Percentiles rank a stretch among this genome's conserved stretches.
Evolutionary conservation across 495 filamentous ascomycete species (phyloP).

Genomic region (Mytilinidion resinicola): DNA sequence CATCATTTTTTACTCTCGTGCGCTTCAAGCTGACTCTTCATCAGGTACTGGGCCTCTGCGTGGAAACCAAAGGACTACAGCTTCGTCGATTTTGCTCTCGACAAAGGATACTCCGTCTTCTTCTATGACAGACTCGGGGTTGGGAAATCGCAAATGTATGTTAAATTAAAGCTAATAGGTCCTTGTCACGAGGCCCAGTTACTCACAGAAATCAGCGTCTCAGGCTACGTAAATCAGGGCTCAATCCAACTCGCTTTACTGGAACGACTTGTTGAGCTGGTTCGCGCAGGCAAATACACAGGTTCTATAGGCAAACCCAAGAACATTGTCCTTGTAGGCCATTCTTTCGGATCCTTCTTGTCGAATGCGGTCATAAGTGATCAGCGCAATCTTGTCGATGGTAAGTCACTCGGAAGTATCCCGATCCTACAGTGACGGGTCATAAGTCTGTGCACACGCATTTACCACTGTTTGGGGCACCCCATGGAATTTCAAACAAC

Average conservation of each 20-base stretch:
- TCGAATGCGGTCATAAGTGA: constrained; percentile 8
- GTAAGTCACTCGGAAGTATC: constrained; percentile 4
- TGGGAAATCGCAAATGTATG: constrained; percentile 16
- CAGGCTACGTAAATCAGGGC: constrained; percentile 18
- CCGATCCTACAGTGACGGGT: too few relatives aligned
- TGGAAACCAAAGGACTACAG: constrained; percentile 20
- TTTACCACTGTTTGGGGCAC: too few relatives aligned
- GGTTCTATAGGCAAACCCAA: constrained; percentile 9
- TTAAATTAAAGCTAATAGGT: background rate
- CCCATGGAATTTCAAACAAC: too few relatives aligned
- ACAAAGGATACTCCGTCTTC: constrained; percentile 26
- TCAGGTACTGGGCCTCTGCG: constrained; percentile 23
- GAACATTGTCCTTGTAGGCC: constrained; percentile 23
- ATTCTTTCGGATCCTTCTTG: constrained; percentile 20
- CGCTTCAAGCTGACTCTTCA: background rate
- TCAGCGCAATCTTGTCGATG: constrained; percentile 13
- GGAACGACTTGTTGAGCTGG: background rate
- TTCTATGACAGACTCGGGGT: constrained; percentile 27
- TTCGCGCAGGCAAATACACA: constrained; percentile 15
- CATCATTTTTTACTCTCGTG: background rate
- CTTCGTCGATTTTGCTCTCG: constrained; percentile 19
- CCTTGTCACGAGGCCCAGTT: background rate
- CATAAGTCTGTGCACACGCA: too few relatives aligned
- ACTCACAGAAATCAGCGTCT: constrained; percentile 1
- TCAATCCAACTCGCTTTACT: constrained; percentile 12